phyloP scores from a whole-genome alignment of 225 moss, liverwort and hornwort genomes.

The Neckera pumila region DNA sequence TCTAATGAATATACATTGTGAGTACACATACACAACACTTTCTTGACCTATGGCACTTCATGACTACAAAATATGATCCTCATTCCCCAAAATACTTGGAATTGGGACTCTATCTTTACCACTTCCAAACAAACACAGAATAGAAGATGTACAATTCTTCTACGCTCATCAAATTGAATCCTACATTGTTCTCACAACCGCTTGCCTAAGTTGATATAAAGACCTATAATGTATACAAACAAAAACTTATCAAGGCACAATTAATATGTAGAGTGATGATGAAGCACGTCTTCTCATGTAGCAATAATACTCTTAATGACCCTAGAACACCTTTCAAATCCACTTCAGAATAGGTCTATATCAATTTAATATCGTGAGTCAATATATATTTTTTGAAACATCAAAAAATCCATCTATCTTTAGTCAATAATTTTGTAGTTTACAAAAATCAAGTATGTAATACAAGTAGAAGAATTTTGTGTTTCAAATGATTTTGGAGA shows the following conservation, averaged over 20 bases:
- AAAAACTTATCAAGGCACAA: background rate
- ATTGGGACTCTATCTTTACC: background rate
- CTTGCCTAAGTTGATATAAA: background rate
- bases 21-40: background rate
- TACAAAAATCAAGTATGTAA: background rate
- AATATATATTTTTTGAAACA: background rate
- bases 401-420: background rate
- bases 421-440: background rate
- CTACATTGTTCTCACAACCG: background rate
- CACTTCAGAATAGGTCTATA: background rate
- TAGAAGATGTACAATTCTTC: background rate
- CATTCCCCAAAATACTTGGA: accelerated
- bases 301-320: background rate
- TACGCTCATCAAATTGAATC: background rate
- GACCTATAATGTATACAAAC: background rate
- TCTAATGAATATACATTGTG: no score
- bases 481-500: background rate
- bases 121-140: background rate
- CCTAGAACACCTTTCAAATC: accelerated
- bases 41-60: accelerated
- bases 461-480: background rate
- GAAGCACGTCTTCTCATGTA: accelerated
- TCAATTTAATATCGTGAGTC: background rate
- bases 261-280: background rate
- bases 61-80: accelerated